phyloP scores from a whole-genome alignment of 2,329 filamentous ascomycete genomes.

The Periconia macrospinosa region DNA sequence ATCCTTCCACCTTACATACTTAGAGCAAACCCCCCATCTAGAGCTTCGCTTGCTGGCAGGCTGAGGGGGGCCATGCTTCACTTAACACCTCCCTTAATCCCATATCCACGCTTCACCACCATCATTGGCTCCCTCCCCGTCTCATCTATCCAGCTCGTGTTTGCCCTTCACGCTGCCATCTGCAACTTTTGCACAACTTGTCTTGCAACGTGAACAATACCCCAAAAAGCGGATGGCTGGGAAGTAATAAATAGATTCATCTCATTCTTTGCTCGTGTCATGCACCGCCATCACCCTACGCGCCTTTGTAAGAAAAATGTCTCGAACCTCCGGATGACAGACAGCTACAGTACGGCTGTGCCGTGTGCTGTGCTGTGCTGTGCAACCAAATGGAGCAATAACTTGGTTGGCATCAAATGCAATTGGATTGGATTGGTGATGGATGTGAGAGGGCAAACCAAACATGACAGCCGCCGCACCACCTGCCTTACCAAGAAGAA shows the following conservation, averaged over 20 bases:
- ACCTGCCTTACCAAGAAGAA: too few species aligned
- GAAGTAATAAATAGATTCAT: not conserved
- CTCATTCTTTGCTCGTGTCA: too few species aligned
- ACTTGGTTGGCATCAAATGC: too few species aligned
- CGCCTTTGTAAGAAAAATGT: conserved; percentile 13
- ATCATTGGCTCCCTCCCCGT: conserved; percentile 20
- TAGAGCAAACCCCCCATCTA: not conserved
- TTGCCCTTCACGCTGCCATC: not conserved
- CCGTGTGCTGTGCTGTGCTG: conserved; percentile 4
- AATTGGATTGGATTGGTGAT: too few species aligned
- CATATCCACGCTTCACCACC: conserved; percentile 13
- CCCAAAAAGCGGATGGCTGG: not conserved
- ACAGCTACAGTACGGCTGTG: conserved; percentile 9
- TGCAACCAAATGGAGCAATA: too few species aligned
- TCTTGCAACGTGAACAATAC: too few species aligned
- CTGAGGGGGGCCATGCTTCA: conserved; percentile 21
- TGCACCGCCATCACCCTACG: too few species aligned
- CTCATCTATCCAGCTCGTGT: not conserved
- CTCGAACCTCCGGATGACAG: conserved; percentile 17
- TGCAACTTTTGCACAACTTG: not conserved
- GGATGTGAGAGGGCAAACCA: too few species aligned
- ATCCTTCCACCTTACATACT: conserved; percentile 9
- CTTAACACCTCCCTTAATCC: conserved; percentile 22
- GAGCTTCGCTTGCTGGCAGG: conserved; percentile 23
- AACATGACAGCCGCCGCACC: too few species aligned